phyloP scores from a whole-genome alignment of 225 moss, liverwort and hornwort genomes.

The Pseudisothecium myosuroides region DNA sequence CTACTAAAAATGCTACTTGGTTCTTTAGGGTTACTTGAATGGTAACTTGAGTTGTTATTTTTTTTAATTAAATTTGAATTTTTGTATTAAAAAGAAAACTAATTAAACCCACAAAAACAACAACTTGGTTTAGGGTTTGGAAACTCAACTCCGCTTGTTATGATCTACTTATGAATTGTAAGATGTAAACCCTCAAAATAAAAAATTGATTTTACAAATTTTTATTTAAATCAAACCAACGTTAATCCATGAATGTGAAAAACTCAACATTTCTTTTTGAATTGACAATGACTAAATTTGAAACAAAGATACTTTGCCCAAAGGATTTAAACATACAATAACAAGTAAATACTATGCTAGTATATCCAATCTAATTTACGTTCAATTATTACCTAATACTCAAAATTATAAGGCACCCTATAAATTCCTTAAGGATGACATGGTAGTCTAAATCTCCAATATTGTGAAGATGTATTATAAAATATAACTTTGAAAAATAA shows the following conservation, averaged over 20 bases:
- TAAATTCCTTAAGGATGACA: background rate
- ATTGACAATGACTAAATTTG: no score
- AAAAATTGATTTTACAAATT: background rate
- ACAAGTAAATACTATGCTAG: fast-evolving
- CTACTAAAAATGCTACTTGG: no score
- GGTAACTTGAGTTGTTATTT: background rate
- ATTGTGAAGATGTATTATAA: no score
- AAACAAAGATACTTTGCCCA: no score
- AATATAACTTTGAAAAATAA: no score
- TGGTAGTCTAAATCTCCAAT: background rate
- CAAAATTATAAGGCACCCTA: background rate
- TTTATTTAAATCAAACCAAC: background rate
- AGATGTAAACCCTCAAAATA: background rate
- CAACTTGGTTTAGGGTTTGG: background rate
- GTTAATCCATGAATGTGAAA: fast-evolving
- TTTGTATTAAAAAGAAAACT: no score
- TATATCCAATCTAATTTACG: background rate
- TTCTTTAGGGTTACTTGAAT: no score
- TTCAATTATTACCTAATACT: background rate
- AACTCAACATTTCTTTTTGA: background rate
- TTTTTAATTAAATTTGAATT: background rate
- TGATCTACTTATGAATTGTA: fast-evolving
- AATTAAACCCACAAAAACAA: no score
- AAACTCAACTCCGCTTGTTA: background rate
- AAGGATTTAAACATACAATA: background rate